Evolutionary conservation across 2,329 filamentous ascomycete genomes (phyloP), one percentile per base, ranked within the genome.

Genomic region (Arthroderma sp.): DNA sequence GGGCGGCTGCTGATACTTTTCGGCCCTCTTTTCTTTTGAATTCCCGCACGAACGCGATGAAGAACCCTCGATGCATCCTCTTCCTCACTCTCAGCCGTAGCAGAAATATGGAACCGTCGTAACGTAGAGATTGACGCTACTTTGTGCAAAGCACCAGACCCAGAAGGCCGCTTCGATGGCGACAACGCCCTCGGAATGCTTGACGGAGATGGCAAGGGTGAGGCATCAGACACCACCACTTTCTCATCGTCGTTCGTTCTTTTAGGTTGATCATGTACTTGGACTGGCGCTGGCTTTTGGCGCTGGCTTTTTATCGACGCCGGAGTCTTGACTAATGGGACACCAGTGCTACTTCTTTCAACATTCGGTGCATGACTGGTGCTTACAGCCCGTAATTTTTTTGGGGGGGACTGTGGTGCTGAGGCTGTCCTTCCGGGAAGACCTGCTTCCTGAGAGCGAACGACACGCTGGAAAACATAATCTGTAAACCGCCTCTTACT

Each of bases 401-500:
- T 34, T 9, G 32, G 8, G 2, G 32, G 32, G 32, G 32, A 34
- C 15, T 22, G 32, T 11, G 11, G 32, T 34, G 8, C 32, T 34
- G 32, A 11, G 32, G 8, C 32, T 11, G 8, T 34, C 11, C 11
- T 34, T 8, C 11, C 11, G 32, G 32, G 8, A 11, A 34, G 8
- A 34, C 11, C 32, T 34, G 32, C 51, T 42, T 52, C 50, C 29
- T 45, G 50, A 46, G 49, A 53, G 43, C 56, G 50, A 29, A 58
- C 57, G 38, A 70, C 59, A 38, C 67, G 59, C 45, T 68, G 63
- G 48, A 70, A 70, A 51, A 68, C 60, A 50, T 66, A 70, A 53
- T 70, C 66, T 39, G 67, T 69, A 48, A 68, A 68, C n/a, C 68
- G 64, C 40, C 66, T 61, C 51, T 69, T 70, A n/a, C 59, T 65